Evolutionary conservation across 192 early-diverging fungal genomes (phyloP).

Genomic region (Borealophlyctis nickersoniae): DNA sequence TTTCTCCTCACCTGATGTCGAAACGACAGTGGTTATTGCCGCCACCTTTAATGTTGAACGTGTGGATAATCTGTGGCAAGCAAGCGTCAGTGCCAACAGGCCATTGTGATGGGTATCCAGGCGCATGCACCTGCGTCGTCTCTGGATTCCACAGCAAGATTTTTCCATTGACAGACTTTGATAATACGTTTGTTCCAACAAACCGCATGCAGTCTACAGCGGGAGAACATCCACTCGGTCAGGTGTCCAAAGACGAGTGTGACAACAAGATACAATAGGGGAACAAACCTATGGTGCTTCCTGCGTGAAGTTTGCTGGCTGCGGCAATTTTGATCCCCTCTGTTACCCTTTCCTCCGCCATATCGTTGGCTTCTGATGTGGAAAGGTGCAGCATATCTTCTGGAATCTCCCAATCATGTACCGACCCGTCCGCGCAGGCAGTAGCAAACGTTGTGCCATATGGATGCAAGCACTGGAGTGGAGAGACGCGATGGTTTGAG

Average conservation of each 20-base stretch:
- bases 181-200: slow-evolving; percentile 62
- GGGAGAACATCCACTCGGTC: background rate
- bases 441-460: slow-evolving; percentile 56
- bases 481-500: slow-evolving; percentile 11
- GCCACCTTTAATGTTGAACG: slow-evolving; percentile 42
- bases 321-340: background rate
- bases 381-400: slow-evolving; percentile 20
- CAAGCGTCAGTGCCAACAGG: too few species aligned
- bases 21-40: slow-evolving; percentile 51
- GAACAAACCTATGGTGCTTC: background rate
- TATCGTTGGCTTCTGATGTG: slow-evolving; percentile 14
- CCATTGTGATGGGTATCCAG: background rate
- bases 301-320: background rate
- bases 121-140: slow-evolving; percentile 22
- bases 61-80: slow-evolving; percentile 39
- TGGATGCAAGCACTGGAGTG: slow-evolving; percentile 57
- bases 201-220: slow-evolving; percentile 69
- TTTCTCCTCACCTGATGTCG: slow-evolving; percentile 49
- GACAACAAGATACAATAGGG: too few species aligned
- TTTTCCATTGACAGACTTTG: slow-evolving; percentile 71
- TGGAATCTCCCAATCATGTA: slow-evolving; percentile 56
- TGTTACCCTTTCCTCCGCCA: background rate
- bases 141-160: slow-evolving; percentile 74
- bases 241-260: background rate
- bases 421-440: slow-evolving; percentile 45